Percentiles rank a stretch among this genome's conserved stretches.
These are phyloP conservation scores for Erysiphe neolycopersici DNA, from an alignment of 2,329 filamentous ascomycete species.

Conservation along the genomic window DNA sequence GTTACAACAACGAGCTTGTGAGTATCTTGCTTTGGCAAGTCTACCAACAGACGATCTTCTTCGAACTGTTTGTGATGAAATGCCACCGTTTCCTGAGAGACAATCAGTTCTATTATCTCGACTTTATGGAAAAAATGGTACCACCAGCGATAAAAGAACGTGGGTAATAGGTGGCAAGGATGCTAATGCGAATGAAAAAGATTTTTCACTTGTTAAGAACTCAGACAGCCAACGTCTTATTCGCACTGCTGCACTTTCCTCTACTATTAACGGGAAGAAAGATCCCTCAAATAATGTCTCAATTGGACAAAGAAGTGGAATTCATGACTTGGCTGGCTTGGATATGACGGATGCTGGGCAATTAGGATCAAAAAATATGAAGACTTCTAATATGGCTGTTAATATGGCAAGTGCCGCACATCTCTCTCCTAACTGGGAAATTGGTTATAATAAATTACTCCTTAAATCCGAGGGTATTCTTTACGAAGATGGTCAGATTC, in stretches of 20 bases:
- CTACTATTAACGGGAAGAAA: slow-evolving; percentile 2
- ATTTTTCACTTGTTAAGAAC: slow-evolving; percentile 57
- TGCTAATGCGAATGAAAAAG: slow-evolving; percentile 56
- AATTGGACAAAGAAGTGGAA: slow-evolving; percentile 17
- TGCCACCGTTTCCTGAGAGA: slow-evolving; percentile 92
- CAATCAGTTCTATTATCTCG: slow-evolving; percentile 77
- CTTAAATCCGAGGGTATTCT: slow-evolving; percentile 62
- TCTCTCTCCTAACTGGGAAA: slow-evolving; percentile 82
- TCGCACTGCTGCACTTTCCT: slow-evolving; percentile 23
- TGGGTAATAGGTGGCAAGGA: slow-evolving; percentile 97
- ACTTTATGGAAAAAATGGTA: slow-evolving; percentile 80
- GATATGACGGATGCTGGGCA: slow-evolving; percentile 41
- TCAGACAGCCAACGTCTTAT: slow-evolving; percentile 70
- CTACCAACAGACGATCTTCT: slow-evolving; percentile 76
- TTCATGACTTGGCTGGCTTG: slow-evolving; percentile 50
- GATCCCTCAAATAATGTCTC: not conserved
- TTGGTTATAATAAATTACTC: slow-evolving; percentile 62
- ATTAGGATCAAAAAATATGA: slow-evolving; percentile 22
- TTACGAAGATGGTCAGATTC: slow-evolving; percentile 85
- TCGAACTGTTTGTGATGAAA: slow-evolving; percentile 86
- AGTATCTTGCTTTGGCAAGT: slow-evolving; percentile 68
- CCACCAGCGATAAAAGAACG: slow-evolving; percentile 80
- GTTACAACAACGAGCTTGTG: slow-evolving; percentile 83
- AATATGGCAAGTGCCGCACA: slow-evolving; percentile 85
- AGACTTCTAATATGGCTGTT: slow-evolving; percentile 28